Conservation (phyloP, 345 rosid genomes). For the Odontarrhena argentea region DNA sequence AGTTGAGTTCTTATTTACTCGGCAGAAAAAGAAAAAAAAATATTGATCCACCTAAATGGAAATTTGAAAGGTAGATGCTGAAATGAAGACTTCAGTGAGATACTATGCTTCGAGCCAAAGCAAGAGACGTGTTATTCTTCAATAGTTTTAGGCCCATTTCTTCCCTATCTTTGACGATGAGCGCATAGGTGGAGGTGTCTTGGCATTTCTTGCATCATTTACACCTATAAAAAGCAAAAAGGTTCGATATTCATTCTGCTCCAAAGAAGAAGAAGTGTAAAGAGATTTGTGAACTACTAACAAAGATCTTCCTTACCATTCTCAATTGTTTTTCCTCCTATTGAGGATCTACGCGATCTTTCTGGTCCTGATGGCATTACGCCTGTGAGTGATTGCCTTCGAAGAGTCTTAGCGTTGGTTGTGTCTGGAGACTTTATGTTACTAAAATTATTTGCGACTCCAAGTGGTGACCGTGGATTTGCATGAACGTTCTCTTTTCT, state of each 20-base stretch:
- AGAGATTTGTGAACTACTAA: slow-evolving; percentile 1
- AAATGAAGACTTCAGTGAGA: slow-evolving; percentile 15
- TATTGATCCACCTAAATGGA: slow-evolving; percentile 1
- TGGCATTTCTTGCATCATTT: slow-evolving; percentile 60
- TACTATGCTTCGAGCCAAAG: slow-evolving; percentile 56
- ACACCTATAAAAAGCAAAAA: slow-evolving; percentile 35
- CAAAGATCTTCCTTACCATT: slow-evolving; percentile 43
- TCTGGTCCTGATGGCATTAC: slow-evolving; percentile 46
- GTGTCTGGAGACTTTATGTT: slow-evolving; percentile 53
- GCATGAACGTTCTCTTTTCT: slow-evolving; percentile 34
- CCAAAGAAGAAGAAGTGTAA: neutral
- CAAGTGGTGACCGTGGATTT: slow-evolving; percentile 54
- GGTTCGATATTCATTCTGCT: slow-evolving; percentile 12
- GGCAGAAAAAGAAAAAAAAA: neutral
- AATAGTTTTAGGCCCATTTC: slow-evolving; percentile 45
- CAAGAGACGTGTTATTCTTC: slow-evolving; percentile 36
- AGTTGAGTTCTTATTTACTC: slow-evolving; percentile 39
- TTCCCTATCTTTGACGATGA: slow-evolving; percentile 49
- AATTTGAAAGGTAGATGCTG: slow-evolving; percentile 20
- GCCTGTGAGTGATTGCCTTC: slow-evolving; percentile 85
- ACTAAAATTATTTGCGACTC: slow-evolving; percentile 29
- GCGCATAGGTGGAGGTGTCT: slow-evolving; percentile 75
- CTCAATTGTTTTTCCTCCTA: slow-evolving; percentile 67
- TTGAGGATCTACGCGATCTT: slow-evolving; percentile 73
- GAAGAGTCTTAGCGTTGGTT: slow-evolving; percentile 51